Percentiles rank a stretch among this genome's conserved stretches.
Evolutionary conservation across 805 yeast genomes (phyloP).

Genomic region (Candida berthetii): DNA sequence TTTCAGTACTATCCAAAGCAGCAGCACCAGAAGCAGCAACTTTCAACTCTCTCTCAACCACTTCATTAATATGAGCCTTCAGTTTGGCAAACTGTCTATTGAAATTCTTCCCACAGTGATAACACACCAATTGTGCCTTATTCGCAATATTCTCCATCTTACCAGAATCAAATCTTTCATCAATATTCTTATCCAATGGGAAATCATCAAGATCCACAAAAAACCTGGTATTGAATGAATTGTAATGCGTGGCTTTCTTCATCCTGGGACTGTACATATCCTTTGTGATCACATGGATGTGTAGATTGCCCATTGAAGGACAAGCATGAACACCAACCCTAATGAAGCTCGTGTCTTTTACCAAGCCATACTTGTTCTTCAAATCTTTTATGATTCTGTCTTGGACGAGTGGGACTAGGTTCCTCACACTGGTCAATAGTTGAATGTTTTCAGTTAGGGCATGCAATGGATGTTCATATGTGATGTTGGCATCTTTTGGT

Average conservation of each 20-base stretch:
- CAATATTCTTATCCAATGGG: conserved; percentile 32
- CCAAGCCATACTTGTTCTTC: conserved; percentile 10
- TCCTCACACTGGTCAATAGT: conserved; percentile 18
- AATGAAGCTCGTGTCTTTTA: conserved; percentile 23
- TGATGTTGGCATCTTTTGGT: conserved; percentile 39
- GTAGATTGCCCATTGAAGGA: conserved; percentile 67
- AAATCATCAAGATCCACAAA: conserved; percentile 51
- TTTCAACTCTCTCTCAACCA: conserved; percentile 17
- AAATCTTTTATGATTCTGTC: conserved; percentile 12
- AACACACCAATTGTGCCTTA: conserved; percentile 32
- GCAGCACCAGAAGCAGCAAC: not conserved
- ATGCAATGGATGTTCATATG: conserved; percentile 41
- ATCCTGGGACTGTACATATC: conserved; percentile 51
- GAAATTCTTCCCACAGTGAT: conserved; percentile 34
- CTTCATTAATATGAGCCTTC: conserved; percentile 33
- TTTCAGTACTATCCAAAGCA: too few species aligned
- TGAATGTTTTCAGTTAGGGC: conserved; percentile 20
- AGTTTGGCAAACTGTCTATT: conserved; percentile 34
- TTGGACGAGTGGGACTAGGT: conserved; percentile 6
- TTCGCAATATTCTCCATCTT: conserved; percentile 30
- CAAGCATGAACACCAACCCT: conserved; percentile 61
- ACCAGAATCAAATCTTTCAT: conserved; percentile 32
- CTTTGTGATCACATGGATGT: conserved; percentile 63
- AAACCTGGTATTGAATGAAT: conserved; percentile 62
- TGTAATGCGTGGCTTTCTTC: conserved; percentile 62